Conservation (phyloP, 2,329 filamentous ascomycete species). For the Kalmusia sp. region DNA sequence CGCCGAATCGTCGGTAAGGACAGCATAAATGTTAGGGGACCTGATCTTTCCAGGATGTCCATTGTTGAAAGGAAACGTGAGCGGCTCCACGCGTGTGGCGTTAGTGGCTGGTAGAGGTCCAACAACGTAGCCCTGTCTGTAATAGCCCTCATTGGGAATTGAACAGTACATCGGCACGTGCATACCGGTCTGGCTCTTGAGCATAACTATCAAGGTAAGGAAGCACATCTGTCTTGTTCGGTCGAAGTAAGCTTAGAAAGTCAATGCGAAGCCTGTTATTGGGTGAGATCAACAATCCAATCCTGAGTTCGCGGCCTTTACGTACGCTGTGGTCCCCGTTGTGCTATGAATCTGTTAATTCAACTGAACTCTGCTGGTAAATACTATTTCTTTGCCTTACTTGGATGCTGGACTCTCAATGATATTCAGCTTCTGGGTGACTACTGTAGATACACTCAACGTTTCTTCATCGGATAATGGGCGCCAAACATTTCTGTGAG, state of each 20-base stretch:
- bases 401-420: constrained; percentile 3
- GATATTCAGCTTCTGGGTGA: constrained; percentile 9
- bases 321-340: constrained; percentile 5
- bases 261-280: constrained; percentile 4
- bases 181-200: constrained; percentile 23
- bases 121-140: constrained; percentile 55
- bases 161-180: constrained; percentile 26
- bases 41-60: constrained; percentile 20
- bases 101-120: constrained; percentile 58
- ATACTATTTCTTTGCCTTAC: background rate
- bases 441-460: background rate
- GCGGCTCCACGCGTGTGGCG: constrained; percentile 38
- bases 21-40: constrained; percentile 10
- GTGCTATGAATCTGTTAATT: background rate
- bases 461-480: constrained; percentile 10
- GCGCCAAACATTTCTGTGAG: constrained; percentile 12
- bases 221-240: constrained; percentile 31
- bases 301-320: background rate
- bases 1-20: constrained; percentile 9
- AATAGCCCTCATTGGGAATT: constrained; percentile 34
- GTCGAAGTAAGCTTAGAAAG: constrained; percentile 15
- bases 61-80: constrained; percentile 31
- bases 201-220: constrained; percentile 19
- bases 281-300: background rate
- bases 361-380: background rate